Evolutionary conservation across 2,329 filamentous ascomycete genomes (phyloP), one percentile per base, ranked within the genome.

Genomic region (Rutstroemia sp.): DNA sequence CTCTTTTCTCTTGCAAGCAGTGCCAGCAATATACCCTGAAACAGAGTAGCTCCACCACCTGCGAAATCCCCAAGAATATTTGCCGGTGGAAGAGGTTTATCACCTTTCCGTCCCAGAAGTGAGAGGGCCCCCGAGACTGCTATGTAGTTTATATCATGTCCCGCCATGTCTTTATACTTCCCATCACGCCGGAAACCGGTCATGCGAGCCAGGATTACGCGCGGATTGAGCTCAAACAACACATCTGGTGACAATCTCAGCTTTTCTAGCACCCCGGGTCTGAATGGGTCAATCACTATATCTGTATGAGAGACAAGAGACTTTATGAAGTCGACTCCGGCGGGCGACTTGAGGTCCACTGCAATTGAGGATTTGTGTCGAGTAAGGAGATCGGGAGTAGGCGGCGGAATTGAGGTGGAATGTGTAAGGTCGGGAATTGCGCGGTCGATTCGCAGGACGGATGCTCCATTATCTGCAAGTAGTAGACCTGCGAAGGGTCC

Each of bases 131-230:
- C 92, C 0, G 87, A 88, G 0, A 96, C 89, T 49, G 92, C 89
- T 44, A 97, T 86, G 72, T 97, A 97, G 69, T 97, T 96, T 71
- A 96, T 96, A 70, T 96, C 92, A 69, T 96, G 92, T 46, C 92
- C 92, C 0, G 92, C 91, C 92, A 96, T 96, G 66, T 80, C 74
- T 48, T 81, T 82, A 73, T 96, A 97, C 65, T 83, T 86, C 0
- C 92, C 92, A 72, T 95, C 89, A 40, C 92, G 79, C 12, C 92
- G 79, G 71, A 96, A 97, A 0, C 92, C 92, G 2, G 91, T 94
- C 81, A 97, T 87, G 42, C 92, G 85, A 7, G 82, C 90, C 56
- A 95, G 84, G 54, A 97, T 83, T 2, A 97, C 74, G 0, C 85
- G 77, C 10, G 86, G 87, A 70, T 96, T 96, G 17, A 80, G 68